A percentile compares a stretch with the other conserved stretches of the same genome.
Evolutionary conservation across 495 filamentous ascomycete species (phyloP).

Genomic region (Cercophora scortea): DNA sequence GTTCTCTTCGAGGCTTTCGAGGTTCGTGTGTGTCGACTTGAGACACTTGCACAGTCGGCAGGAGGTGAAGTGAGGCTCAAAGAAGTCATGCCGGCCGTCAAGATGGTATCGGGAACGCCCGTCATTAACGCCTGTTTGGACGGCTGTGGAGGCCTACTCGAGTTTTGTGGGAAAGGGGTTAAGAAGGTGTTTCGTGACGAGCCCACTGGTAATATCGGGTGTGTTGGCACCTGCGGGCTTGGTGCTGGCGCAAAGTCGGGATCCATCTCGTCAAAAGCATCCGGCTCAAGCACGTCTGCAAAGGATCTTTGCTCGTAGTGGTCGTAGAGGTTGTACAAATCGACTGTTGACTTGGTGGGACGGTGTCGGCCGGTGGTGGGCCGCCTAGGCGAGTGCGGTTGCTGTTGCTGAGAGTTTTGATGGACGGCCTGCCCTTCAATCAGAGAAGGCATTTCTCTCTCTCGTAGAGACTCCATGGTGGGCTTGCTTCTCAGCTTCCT

Average conservation of each 20-base stretch:
- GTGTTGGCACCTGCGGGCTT: conserved; percentile 2
- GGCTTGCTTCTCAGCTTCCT: conserved; percentile 17
- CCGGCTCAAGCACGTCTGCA: conserved; percentile 29
- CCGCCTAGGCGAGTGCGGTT: conserved; percentile 40
- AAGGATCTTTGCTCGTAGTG: conserved; percentile 46
- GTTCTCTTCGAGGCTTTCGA: conserved; percentile 41
- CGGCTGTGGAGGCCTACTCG: conserved; percentile 1
- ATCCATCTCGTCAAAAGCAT: conserved; percentile 4
- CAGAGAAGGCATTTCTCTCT: conserved; percentile 3
- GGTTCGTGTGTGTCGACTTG: conserved; percentile 42
- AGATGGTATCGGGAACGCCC: conserved; percentile 1
- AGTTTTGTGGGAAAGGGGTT: conserved; percentile 10
- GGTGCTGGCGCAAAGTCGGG: background rate
- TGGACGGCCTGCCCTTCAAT: conserved; percentile 1
- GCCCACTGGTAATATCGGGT: conserved; percentile 6
- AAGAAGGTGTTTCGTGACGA: conserved; percentile 7
- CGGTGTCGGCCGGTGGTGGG: background rate
- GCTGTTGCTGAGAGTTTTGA: conserved; percentile 20
- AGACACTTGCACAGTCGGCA: conserved; percentile 37
- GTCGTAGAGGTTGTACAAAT: conserved; percentile 39
- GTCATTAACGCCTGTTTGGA: conserved; percentile 7
- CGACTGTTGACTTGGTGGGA: conserved; percentile 19
- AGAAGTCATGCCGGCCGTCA: conserved; percentile 4
- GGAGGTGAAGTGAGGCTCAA: conserved; percentile 17
- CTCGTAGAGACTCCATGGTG: conserved; percentile 26